phyloP scores from a whole-genome alignment of 371 early-diverging fungal genomes.

The Mucor mucedo region DNA sequence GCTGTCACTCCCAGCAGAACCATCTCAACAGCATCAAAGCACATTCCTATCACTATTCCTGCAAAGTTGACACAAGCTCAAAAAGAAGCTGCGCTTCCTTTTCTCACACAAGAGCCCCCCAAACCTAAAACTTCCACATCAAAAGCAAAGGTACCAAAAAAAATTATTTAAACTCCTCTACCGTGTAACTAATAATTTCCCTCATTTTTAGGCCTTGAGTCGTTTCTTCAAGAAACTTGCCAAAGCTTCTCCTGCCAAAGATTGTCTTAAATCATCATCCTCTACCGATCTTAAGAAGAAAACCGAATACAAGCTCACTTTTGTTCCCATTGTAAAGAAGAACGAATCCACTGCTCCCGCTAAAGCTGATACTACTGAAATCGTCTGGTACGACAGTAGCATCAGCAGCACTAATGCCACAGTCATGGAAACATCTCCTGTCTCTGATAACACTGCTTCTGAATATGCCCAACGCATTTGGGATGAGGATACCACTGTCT shows the following conservation, averaged over 20 bases:
- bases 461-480: conserved; percentile 43
- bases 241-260: conserved; percentile 8
- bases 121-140: conserved; percentile 13
- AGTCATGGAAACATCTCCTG: neutral
- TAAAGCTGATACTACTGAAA: conserved; percentile 11
- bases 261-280: conserved; percentile 5
- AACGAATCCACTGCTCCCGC: conserved; percentile 1
- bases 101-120: conserved; percentile 6
- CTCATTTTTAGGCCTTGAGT: conserved; percentile 13
- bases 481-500: conserved; percentile 48
- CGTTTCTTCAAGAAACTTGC: conserved; percentile 19
- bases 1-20: neutral
- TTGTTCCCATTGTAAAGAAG: conserved; percentile 23
- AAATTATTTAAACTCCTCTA: neutral
- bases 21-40: neutral
- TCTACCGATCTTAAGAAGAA: conserved; percentile 6
- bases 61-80: conserved; percentile 14
- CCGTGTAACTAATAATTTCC: conserved; percentile 1
- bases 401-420: conserved; percentile 3
- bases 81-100: conserved; percentile 25
- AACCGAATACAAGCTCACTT: conserved; percentile 20
- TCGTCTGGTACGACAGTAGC: conserved; percentile 13
- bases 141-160: conserved; percentile 23
- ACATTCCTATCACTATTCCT: conserved; percentile 4
- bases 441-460: conserved; percentile 7